phyloP scores from a whole-genome alignment of 768 basidiomycete genomes.

The Tubosaeta sp. region DNA sequence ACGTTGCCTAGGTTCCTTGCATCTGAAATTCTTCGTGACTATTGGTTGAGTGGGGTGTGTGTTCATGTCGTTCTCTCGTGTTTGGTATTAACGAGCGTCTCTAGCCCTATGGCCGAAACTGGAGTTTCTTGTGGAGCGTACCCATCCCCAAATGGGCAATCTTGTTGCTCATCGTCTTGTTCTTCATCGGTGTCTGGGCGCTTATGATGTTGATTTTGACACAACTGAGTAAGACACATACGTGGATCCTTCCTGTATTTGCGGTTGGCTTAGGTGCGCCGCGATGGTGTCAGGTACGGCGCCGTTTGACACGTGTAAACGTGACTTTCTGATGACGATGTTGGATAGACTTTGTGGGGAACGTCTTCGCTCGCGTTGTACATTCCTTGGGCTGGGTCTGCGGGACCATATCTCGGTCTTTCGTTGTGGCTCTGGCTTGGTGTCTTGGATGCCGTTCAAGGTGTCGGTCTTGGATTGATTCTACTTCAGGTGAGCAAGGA shows the following conservation, averaged over 20 bases:
- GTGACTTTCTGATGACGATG: slow-evolving; percentile 3
- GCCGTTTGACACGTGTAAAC: neutral
- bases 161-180: slow-evolving; percentile 68
- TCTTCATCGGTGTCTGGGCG: slow-evolving; percentile 90
- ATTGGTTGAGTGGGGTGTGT: slow-evolving; percentile 84
- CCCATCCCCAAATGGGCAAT: slow-evolving; percentile 82
- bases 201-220: slow-evolving; percentile 69
- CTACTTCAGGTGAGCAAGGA: slow-evolving; percentile 52
- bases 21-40: slow-evolving; percentile 87
- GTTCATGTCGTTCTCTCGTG: neutral
- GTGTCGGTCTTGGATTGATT: slow-evolving; percentile 92
- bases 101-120: slow-evolving; percentile 89
- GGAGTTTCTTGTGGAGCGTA: slow-evolving; percentile 89
- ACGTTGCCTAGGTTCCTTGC: slow-evolving; percentile 62
- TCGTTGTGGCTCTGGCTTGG: slow-evolving; percentile 95
- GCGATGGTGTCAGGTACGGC: slow-evolving; percentile 84
- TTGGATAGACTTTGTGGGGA: slow-evolving; percentile 83
- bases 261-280: slow-evolving; percentile 94
- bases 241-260: slow-evolving; percentile 92
- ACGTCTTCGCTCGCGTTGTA: slow-evolving; percentile 91
- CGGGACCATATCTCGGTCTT: slow-evolving; percentile 85
- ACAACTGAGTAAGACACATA: slow-evolving; percentile 88
- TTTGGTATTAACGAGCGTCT: slow-evolving; percentile 7
- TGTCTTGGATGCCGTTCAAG: slow-evolving; percentile 90
- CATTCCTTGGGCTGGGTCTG: slow-evolving; percentile 86